These are phyloP conservation scores for Lichtheimia hyalospora DNA, from an alignment of 371 early-diverging fungal species.

Conservation along the genomic window DNA sequence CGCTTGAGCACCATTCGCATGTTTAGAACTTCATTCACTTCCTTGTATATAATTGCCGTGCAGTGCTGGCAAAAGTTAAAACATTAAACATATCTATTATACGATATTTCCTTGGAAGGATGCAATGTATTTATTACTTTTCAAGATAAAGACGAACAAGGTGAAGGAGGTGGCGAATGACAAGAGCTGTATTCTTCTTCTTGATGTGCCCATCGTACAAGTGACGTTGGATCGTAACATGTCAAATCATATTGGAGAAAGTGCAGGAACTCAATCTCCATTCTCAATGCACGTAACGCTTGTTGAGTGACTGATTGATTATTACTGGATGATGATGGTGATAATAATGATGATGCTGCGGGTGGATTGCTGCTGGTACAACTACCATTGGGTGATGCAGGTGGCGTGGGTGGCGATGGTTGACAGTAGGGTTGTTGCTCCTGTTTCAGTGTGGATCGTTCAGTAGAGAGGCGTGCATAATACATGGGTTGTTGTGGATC, in stretches of 20 bases:
- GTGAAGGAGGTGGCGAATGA: no score
- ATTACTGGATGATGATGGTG: constrained; percentile 19
- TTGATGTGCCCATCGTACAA: constrained; percentile 35
- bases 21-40: no score
- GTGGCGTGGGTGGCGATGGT: constrained; percentile 11
- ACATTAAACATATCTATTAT: no score
- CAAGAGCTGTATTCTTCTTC: no score
- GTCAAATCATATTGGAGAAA: constrained; percentile 53
- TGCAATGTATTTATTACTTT: no score
- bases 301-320: constrained; percentile 13
- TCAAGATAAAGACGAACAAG: no score
- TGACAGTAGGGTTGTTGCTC: not conserved
- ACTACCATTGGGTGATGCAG: not conserved
- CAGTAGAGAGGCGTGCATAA: constrained; percentile 10
- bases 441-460: constrained; percentile 12
- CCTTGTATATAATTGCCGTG: no score
- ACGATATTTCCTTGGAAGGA: no score
- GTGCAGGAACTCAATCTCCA: constrained; percentile 62
- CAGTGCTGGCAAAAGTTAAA: no score
- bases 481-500: constrained; percentile 9
- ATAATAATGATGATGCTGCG: not conserved
- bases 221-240: constrained; percentile 26
- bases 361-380: not conserved
- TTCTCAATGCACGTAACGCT: constrained; percentile 28
- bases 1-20: no score